phyloP scores from a whole-genome alignment of 768 basidiomycete genomes.

The Tricholoma terreum region DNA sequence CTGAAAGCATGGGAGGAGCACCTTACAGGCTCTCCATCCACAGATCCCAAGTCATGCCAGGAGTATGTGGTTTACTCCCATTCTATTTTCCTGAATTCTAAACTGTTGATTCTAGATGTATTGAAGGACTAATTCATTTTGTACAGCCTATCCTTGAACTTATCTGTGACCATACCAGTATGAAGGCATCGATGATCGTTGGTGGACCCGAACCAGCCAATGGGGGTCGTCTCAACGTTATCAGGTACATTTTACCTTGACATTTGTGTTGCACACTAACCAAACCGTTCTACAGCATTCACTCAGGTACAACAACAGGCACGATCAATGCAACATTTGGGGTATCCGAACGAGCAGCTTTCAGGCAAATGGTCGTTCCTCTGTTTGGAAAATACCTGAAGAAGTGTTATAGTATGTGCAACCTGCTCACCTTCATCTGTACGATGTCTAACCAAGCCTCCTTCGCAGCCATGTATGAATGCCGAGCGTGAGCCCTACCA shows the following conservation, averaged over 20 bases:
- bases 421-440: no score
- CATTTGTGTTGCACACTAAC: neutral
- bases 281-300: conserved; percentile 8
- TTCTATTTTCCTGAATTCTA: no score
- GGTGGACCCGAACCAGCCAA: conserved; percentile 7
- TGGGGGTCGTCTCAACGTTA: neutral
- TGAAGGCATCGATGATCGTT: conserved; percentile 10
- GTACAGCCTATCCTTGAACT: conserved; percentile 12
- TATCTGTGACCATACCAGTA: conserved; percentile 8
- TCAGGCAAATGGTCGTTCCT: conserved; percentile 13
- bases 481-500: no score
- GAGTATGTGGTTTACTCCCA: no score
- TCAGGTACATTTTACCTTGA: neutral
- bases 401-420: conserved; percentile 6
- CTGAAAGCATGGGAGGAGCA: neutral
- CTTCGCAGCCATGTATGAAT: no score
- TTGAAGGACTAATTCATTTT: neutral
- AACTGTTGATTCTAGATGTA: no score
- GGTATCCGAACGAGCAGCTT: conserved; percentile 4
- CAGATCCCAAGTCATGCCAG: no score
- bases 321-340: conserved; percentile 17
- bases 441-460: no score
- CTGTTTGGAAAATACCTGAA: conserved; percentile 15
- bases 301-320: conserved; percentile 17
- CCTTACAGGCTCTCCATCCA: neutral